Base-by-base conservation (phyloP, 352 stramenopile species). In the Thalassiosira exigua region DNA sequence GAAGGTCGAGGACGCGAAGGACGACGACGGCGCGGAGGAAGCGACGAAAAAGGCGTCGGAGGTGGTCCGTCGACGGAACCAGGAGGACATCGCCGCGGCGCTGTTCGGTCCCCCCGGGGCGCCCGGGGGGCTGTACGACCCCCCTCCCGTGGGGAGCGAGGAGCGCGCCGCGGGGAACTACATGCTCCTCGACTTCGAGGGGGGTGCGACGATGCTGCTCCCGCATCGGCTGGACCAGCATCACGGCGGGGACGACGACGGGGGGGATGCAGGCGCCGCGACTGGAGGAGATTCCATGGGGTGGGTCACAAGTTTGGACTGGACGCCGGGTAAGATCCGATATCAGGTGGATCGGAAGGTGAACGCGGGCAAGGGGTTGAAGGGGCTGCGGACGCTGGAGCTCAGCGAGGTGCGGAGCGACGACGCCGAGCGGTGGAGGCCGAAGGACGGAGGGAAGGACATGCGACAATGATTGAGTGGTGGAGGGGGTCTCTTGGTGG, bases 231-330 rank as follows among this genome's bases (percentile, higher is more conserved):
- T 94, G 32, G 78, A 92, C 71, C 88, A 93, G 76, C 32, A 77
- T 29, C n/a, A 5, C 19, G 21, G n/a, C 9, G 30, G 19, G 36
- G 44, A 59, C 22, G 61, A 61, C 41, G 58, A 59, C 54, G 60
- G 58, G 26, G 36, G 61, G 4, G 33, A 11, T n/a, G 26, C 19
- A 4, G n/a, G n/a, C n/a, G n/a, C n/a, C n/a, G n/a, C n/a, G n/a
- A 36, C 11, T 30, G 19, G 61, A 3, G 54, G 32, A 26, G 71
- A 84, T 64, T 52, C 50, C 4, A 71, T 69, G 50, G 87, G 85
- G 9, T 92, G 85, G 85, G 88, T 92, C 3, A 90, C 76, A 1
- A 83, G 36, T 27, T 77, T 94, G 32, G 89, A 94, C 77, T 94
- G 89, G 89, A 86, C 48, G 26, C 80, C 80, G 17, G 80, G 80